Base-by-base conservation (phyloP, 2,329 filamentous ascomycete genomes). In the Microdochium trichocladiopsis region DNA sequence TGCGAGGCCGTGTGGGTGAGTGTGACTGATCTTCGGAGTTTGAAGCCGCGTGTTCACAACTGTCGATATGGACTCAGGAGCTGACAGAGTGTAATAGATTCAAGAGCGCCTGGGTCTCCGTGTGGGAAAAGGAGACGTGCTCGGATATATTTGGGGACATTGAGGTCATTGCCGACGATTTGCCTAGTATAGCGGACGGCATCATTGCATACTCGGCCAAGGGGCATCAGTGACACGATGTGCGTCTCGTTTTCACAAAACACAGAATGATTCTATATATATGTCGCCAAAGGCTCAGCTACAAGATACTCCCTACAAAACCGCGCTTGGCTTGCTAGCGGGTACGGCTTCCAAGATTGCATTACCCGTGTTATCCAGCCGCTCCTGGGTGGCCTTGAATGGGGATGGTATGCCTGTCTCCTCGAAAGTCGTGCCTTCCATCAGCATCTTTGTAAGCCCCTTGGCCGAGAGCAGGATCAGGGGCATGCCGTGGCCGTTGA, bases 401-500 rank as follows among this genome's bases (percentile, higher is more conserved):
- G 71, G 49, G 1, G 56, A 57, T 12, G 72, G 70, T 12, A 75
- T 55, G 1, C 68, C 68, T 1, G 69, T 69, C 14, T 67, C 57
- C 47, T 66, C 62, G 51, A 71, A 73, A 0, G 54, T 48, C 1
- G 47, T 36, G 2, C 57, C 63, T 2, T 65, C 55, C 4, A 60
- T 25, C 0, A 75, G 55, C 72, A 78, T 76, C 23, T 61, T 54
- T 2, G 66, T 70, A 9, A 77, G 45, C 0, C 66, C 72, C 54
- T 71, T 69, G 6, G 67, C 68, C 4, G 66, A 60, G 0, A 74
- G 61, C 21, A 72, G 71, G 18, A 76, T 69, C 23, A 73, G 58
- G 0, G 73, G 69, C 75, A 80, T 80, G 0, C 77, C 77, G 52
- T 78, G 75, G 0, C 77, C 77, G 25, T 70, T 72, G 54, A 78